These are phyloP conservation scores for Serendipita indica DNA, from an alignment of 768 basidiomycete genomes.

Conservation along the genomic window DNA sequence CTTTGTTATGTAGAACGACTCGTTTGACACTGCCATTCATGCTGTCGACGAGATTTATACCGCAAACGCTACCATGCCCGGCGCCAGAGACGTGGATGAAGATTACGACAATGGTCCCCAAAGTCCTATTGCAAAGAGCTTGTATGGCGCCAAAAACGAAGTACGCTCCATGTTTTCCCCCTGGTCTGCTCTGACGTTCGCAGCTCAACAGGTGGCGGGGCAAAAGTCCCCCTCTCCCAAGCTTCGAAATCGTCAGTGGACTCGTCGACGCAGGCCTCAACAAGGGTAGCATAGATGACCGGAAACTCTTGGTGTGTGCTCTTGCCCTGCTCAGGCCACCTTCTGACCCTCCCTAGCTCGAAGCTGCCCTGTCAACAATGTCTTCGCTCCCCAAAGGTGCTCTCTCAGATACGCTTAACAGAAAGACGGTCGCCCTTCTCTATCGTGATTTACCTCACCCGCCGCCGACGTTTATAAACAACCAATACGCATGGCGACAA, in stretches of 20 bases:
- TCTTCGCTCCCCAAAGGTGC: conserved; percentile 12
- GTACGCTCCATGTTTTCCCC: not conserved
- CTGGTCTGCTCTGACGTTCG: not conserved
- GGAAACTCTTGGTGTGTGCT: conserved; percentile 46
- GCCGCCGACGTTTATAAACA: conserved; percentile 50
- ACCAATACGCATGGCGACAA: conserved; percentile 40
- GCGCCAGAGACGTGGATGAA: conserved; percentile 5
- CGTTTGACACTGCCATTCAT: conserved; percentile 4
- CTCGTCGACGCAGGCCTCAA: conserved; percentile 13
- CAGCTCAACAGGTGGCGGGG: conserved; percentile 5
- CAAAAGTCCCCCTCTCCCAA: not conserved
- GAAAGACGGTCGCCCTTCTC: not conserved
- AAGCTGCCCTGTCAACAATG: conserved; percentile 14
- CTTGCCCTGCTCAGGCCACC: not conserved
- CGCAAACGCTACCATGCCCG: not conserved
- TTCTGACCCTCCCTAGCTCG: conserved; percentile 24
- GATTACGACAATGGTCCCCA: conserved; percentile 8
- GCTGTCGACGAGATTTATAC: conserved; percentile 7
- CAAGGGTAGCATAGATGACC: conserved; percentile 44
- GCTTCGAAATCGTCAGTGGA: conserved; percentile 3
- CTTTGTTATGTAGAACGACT: not conserved
- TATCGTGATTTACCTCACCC: conserved; percentile 77
- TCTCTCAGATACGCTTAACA: conserved; percentile 18
- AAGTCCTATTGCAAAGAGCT: conserved; percentile 1
- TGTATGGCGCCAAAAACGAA: not conserved